phyloP scores from a whole-genome alignment of 192 early-diverging fungal genomes.

The Coemansia reversa region DNA sequence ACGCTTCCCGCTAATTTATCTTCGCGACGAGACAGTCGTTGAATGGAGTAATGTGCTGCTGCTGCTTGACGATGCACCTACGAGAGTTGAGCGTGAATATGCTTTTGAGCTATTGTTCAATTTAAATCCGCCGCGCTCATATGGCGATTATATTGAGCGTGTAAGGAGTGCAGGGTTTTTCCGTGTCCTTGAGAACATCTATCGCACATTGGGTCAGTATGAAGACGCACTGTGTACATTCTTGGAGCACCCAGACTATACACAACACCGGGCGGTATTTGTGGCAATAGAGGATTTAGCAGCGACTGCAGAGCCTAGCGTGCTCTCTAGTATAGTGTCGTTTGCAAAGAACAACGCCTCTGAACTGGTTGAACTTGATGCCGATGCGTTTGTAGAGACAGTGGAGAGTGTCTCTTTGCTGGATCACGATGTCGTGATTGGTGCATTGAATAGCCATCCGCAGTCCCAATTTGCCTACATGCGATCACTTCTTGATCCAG shows the following conservation, averaged over 20 bases:
- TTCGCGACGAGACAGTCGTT: constrained; percentile 26
- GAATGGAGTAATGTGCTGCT: constrained; percentile 35
- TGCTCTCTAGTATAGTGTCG: constrained; percentile 8
- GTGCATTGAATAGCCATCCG: constrained; percentile 10
- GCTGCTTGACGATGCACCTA: constrained; percentile 30
- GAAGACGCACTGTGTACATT: constrained; percentile 40
- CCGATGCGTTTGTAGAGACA: constrained; percentile 26
- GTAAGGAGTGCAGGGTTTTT: constrained; percentile 39
- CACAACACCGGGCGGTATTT: constrained; percentile 37
- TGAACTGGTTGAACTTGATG: constrained; percentile 39
- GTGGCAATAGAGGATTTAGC: constrained; percentile 32
- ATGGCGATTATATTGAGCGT: constrained; percentile 31
- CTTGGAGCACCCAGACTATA: constrained; percentile 42
- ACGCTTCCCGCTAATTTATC: constrained; percentile 46
- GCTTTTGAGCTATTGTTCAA: constrained; percentile 48
- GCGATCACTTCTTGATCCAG: constrained; percentile 44
- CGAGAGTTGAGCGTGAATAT: constrained; percentile 39
- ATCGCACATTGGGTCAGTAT: constrained; percentile 25
- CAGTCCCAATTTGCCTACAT: constrained; percentile 39
- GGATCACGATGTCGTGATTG: constrained; percentile 20
- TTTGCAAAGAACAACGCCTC: constrained; percentile 20
- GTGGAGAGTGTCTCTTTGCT: constrained; percentile 25
- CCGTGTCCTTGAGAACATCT: constrained; percentile 48
- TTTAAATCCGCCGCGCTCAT: constrained; percentile 41
- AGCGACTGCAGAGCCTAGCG: constrained; percentile 2